A percentile compares a stretch with the other conserved stretches of the same genome.
These are phyloP conservation scores for Pseudogymnoascus pannorum DNA, from an alignment of 2,329 filamentous ascomycete species.

Conservation along the genomic window DNA sequence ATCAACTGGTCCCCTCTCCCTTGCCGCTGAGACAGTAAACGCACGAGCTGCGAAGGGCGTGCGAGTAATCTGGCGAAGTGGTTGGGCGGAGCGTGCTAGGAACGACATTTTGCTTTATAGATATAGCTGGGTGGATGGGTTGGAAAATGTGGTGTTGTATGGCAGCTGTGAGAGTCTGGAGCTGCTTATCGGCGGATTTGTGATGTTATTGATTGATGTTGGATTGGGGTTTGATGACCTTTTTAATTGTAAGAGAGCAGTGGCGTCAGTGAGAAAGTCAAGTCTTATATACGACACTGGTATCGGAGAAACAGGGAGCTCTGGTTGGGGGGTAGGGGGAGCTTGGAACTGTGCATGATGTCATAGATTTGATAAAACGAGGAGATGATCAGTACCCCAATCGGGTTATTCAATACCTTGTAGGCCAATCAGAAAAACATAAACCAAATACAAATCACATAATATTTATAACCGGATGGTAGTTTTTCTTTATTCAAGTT, in stretches of 20 bases:
- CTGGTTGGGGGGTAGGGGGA: background rate
- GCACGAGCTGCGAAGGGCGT: background rate
- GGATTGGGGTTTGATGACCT: background rate
- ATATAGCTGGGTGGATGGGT: background rate
- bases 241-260: background rate
- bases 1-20: constrained; percentile 28
- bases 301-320: background rate
- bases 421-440: background rate
- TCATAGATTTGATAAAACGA: background rate
- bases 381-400: background rate
- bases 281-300: background rate
- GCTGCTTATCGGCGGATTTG: background rate
- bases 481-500: background rate
- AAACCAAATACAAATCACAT: background rate
- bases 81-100: background rate
- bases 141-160: background rate
- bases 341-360: background rate
- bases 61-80: background rate
- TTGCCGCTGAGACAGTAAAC: background rate
- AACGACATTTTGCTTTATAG: background rate
- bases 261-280: background rate
- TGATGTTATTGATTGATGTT: background rate
- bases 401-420: background rate
- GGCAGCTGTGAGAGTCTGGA: background rate
- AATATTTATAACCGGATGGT: background rate